phyloP scores from a whole-genome alignment of 768 basidiomycete species.

The Amanita molliuscula region DNA sequence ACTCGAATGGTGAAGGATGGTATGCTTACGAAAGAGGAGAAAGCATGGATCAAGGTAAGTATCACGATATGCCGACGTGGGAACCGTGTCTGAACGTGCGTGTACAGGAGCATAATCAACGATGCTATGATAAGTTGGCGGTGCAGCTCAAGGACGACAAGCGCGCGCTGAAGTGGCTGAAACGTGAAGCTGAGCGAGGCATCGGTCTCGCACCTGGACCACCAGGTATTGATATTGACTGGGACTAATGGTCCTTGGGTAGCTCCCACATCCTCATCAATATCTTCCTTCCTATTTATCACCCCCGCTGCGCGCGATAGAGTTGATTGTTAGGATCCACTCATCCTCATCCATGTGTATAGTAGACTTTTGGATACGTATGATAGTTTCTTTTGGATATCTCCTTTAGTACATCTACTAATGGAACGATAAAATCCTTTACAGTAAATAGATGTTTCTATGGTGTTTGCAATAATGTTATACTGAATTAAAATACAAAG shows the following conservation, averaged over 20 bases:
- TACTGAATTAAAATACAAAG: background rate
- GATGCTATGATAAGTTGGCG: conserved; percentile 53
- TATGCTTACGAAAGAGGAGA: conserved; percentile 82
- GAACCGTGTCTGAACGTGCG: background rate
- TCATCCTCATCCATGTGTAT: background rate
- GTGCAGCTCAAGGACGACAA: conserved; percentile 68
- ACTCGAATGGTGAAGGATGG: conserved; percentile 78
- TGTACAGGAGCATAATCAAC: conserved; percentile 70
- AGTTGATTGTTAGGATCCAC: background rate
- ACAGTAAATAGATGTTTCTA: background rate
- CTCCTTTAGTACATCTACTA: background rate
- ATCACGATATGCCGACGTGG: background rate
- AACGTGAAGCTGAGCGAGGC: conserved; percentile 63
- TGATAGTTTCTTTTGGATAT: background rate
- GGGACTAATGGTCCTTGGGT: conserved; percentile 42
- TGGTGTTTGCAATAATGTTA: background rate
- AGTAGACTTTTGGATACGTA: background rate
- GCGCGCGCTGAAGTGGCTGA: conserved; percentile 73
- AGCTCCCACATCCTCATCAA: background rate
- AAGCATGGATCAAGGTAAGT: conserved; percentile 71
- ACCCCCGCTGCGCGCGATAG: background rate
- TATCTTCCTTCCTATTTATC: background rate
- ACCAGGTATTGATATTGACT: conserved; percentile 69
- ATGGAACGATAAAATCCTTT: background rate
- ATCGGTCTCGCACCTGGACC: conserved; percentile 65